A percentile compares a stretch with the other conserved stretches of the same genome.
Evolutionary conservation across 1,139 yeast genomes (phyloP).

Genomic region (Protomyces inouyei): DNA sequence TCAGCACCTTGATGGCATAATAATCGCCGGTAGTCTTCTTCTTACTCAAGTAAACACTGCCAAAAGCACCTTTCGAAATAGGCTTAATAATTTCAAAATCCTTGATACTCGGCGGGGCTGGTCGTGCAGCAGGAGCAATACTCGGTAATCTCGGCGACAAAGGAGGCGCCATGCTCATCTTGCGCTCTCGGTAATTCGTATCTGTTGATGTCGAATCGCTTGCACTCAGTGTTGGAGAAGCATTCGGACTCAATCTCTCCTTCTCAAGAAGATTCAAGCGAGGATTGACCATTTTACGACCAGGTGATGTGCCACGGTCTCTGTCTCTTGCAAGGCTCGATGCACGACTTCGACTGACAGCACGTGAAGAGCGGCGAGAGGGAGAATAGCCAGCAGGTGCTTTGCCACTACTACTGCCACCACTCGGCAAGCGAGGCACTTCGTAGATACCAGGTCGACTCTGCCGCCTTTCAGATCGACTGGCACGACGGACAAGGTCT

Average conservation of each 20-base stretch:
- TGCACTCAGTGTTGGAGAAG: slow-evolving; percentile 21
- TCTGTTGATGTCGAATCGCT: slow-evolving; percentile 30
- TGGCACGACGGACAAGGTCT: not conserved
- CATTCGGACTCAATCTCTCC: slow-evolving; percentile 18
- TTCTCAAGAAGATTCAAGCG: slow-evolving; percentile 8
- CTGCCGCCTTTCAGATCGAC: not conserved
- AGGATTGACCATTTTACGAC: slow-evolving; percentile 4
- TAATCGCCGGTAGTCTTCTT: slow-evolving; percentile 86
- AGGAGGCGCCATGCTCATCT: slow-evolving; percentile 45
- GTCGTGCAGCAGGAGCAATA: slow-evolving; percentile 45
- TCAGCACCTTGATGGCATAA: slow-evolving; percentile 90
- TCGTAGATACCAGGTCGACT: slow-evolving; percentile 12
- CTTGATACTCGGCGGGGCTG: slow-evolving; percentile 60
- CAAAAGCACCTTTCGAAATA: slow-evolving; percentile 95
- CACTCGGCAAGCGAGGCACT: slow-evolving; percentile 18
- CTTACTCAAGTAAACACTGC: slow-evolving; percentile 83
- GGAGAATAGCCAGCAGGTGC: slow-evolving; percentile 22
- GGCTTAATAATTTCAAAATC: slow-evolving; percentile 92
- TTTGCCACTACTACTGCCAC: slow-evolving; percentile 4
- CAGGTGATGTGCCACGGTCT: slow-evolving; percentile 8
- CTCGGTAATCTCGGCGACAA: slow-evolving; percentile 76
- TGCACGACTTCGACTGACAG: slow-evolving; percentile 19
- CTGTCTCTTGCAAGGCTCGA: slow-evolving; percentile 5
- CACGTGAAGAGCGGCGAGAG: slow-evolving; percentile 13
- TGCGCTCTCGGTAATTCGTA: slow-evolving; percentile 20